Percentiles rank a stretch among this genome's conserved stretches.
Evolutionary conservation across 75 land plant species (phyloP).

Genomic region (Sequoiadendron giganteum): DNA sequence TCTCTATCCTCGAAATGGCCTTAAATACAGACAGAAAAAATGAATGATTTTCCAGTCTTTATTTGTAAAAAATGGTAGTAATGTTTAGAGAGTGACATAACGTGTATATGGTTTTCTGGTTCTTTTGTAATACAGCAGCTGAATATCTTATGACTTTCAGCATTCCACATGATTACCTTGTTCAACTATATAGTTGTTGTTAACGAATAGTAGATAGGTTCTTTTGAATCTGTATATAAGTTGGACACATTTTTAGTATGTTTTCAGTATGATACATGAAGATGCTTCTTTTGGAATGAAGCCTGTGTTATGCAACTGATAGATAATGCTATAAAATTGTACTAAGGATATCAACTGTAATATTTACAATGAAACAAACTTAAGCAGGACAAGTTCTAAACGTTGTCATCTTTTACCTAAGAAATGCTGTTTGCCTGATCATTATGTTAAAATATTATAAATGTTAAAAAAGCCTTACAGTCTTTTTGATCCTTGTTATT

Average conservation of each 20-base stretch:
- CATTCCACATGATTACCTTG: background rate
- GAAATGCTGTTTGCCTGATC: background rate
- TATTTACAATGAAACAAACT: background rate
- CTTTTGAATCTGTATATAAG: background rate
- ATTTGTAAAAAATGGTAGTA: background rate
- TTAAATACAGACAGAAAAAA: background rate
- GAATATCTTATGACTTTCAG: background rate
- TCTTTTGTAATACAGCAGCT: background rate
- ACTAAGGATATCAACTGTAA: background rate
- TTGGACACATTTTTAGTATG: background rate
- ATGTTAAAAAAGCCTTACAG: background rate
- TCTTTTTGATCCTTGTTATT: background rate
- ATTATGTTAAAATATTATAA: background rate
- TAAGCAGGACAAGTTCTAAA: background rate
- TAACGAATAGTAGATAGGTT: background rate
- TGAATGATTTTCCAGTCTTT: conserved; percentile 6
- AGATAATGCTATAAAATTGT: background rate
- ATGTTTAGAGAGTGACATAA: background rate
- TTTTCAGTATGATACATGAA: background rate
- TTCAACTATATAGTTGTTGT: background rate
- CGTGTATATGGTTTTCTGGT: background rate
- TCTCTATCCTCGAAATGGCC: conserved; percentile 2
- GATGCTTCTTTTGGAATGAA: background rate
- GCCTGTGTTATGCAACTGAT: background rate
- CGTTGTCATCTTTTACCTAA: background rate